phyloP scores from a whole-genome alignment of 2,329 filamentous ascomycete genomes.

The Pyricularia pennisetigena region DNA sequence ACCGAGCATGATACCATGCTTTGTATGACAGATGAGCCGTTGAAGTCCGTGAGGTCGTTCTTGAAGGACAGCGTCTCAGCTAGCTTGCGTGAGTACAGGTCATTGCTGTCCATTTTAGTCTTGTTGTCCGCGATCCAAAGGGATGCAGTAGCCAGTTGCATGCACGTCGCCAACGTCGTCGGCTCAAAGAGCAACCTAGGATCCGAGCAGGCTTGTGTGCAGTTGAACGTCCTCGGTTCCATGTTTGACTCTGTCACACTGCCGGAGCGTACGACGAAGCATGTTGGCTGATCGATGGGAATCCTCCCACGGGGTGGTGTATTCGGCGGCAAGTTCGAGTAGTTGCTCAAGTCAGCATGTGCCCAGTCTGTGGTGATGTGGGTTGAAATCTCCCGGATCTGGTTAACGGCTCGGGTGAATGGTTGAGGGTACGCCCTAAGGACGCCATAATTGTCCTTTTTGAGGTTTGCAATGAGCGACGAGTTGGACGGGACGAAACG shows the following conservation, averaged over 20 bases:
- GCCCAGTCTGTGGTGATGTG: neutral
- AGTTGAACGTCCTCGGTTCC: neutral
- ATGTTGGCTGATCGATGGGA: neutral
- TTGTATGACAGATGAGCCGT: slow-evolving; percentile 1
- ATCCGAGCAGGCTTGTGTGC: slow-evolving; percentile 1
- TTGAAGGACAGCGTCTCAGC: neutral
- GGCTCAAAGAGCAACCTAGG: slow-evolving; percentile 3
- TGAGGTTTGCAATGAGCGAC: neutral
- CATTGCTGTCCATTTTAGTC: neutral
- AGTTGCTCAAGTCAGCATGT: neutral
- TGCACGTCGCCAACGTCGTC: slow-evolving; percentile 1
- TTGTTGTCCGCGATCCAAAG: neutral
- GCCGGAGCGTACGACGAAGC: slow-evolving; percentile 1
- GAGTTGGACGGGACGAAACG: neutral
- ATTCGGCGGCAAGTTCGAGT: neutral
- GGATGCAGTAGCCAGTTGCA: slow-evolving; percentile 4
- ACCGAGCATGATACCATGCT: slow-evolving; percentile 4
- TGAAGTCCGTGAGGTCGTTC: slow-evolving; percentile 1
- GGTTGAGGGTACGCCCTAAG: slow-evolving; percentile 1
- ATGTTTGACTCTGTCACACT: neutral
- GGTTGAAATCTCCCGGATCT: neutral
- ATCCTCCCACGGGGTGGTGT: neutral
- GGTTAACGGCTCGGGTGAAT: neutral
- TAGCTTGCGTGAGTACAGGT: neutral
- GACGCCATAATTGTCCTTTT: slow-evolving; percentile 4